Base-by-base conservation (phyloP, 2,329 filamentous ascomycete species). In the Elsinoe ampelina region DNA sequence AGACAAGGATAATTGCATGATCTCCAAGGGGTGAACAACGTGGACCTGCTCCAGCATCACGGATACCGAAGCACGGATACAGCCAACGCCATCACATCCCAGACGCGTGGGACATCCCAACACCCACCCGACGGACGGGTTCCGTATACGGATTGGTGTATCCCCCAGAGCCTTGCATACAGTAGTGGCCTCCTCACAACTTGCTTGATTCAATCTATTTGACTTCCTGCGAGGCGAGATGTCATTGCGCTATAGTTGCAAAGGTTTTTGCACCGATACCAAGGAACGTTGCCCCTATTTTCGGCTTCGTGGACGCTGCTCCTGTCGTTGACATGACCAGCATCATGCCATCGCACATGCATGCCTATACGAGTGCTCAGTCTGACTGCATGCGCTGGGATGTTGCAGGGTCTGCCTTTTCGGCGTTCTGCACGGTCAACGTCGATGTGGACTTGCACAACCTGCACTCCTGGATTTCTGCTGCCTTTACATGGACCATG, bases 281-380 rank as follows among this genome's bases (percentile, higher is more conserved):
- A 34, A 34, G 26, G 17, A 3, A 15, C 45, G 41, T 45, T 35
- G 45, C 45, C 45, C 45, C 45, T 50, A 50, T 50, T 50, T 50
- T 50, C 45, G 30, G 45, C 13, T 7, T 30, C 12, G 5, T 30
- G 30, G 30, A 34, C 22, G 35, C 45, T 11, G n/a, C 26, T 50
- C 30, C 45, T 34, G 20, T n/a, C 17, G 3, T 45, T 19, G 26
- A 22, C 41, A 45, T 45, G 17, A 22, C 13, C 41, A 26, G n/a
- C n/a, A n/a, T n/a, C n/a, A n/a, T n/a, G n/a, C 11, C 41, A 22
- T 45, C 41, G 26, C 19, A 17, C 20, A 45, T 26, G 41, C 41
- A 45, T 15, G 45, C 34, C 45, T 50, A 50, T 50, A 50, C 45
- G 45, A 50, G 45, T 35, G 26, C 45, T 50, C 45, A 35, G 45